Evolutionary conservation across 2,329 filamentous ascomycete species (phyloP).

Genomic region (Lachnellula arida): DNA sequence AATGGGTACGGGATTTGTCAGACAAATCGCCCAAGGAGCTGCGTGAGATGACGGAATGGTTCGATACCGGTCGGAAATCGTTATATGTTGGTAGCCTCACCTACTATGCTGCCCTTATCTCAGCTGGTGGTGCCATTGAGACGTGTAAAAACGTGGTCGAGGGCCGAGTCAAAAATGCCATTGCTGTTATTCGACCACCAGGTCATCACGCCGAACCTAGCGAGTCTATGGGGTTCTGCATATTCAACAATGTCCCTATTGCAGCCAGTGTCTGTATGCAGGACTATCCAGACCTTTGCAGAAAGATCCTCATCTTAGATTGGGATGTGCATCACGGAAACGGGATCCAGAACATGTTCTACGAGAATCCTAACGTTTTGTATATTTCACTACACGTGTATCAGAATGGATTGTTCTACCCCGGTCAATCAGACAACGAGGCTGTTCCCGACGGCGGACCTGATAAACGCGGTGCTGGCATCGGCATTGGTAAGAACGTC

Average conservation of each 20-base stretch:
- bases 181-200: slow-evolving; percentile 90
- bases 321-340: slow-evolving; percentile 86
- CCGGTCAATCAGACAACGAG: slow-evolving; percentile 58
- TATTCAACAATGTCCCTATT: slow-evolving; percentile 97
- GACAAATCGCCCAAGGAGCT: slow-evolving; percentile 58
- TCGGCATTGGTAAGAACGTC: slow-evolving; percentile 56
- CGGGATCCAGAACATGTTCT: slow-evolving; percentile 94
- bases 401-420: slow-evolving; percentile 79
- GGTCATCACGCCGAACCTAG: slow-evolving; percentile 92
- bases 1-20: slow-evolving; percentile 64
- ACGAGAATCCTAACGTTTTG: slow-evolving; percentile 87
- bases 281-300: slow-evolving; percentile 73
- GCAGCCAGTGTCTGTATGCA: slow-evolving; percentile 83
- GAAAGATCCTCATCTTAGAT: slow-evolving; percentile 88
- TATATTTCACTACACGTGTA: slow-evolving; percentile 96
- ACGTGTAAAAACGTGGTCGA: slow-evolving; percentile 87
- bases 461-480: slow-evolving; percentile 52
- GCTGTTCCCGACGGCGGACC: slow-evolving; percentile 58
- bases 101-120: slow-evolving; percentile 74
- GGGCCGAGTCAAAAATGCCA: slow-evolving; percentile 84
- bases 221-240: slow-evolving; percentile 86
- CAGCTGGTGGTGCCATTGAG: slow-evolving; percentile 90
- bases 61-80: slow-evolving; percentile 65
- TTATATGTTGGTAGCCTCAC: slow-evolving; percentile 82
- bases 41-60: slow-evolving; percentile 56